Evolutionary conservation across 306 rosid genomes (phyloP).

Genomic region (Medicago ruthenica): DNA sequence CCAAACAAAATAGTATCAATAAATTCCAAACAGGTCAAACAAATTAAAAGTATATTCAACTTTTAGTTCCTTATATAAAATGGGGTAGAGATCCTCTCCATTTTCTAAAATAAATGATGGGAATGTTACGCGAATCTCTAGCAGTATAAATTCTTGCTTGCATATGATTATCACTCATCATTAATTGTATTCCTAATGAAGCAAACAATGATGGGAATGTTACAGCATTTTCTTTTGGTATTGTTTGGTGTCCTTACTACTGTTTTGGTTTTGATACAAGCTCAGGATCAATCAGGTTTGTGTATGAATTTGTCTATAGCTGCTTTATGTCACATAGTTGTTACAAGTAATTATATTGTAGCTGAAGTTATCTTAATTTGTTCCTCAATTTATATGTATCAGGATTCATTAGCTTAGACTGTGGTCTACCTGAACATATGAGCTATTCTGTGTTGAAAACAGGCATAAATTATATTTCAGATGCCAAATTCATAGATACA

Average conservation of each 20-base stretch:
- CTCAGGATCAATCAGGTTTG: conserved; percentile 8
- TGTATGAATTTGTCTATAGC: too few species aligned
- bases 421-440: conserved; percentile 50
- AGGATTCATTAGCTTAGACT: conserved; percentile 57
- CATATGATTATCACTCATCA: too few species aligned
- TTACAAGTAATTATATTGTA: too few species aligned
- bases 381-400: too few species aligned
- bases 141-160: not conserved
- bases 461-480: conserved; percentile 56
- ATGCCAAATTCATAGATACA: conserved; percentile 47
- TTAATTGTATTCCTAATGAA: not conserved
- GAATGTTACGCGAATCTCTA: not conserved
- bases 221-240: not conserved
- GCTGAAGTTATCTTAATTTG: too few species aligned
- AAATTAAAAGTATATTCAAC: too few species aligned
- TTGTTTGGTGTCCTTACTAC: not conserved
- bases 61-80: too few species aligned
- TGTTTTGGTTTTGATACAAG: not conserved
- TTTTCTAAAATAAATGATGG: too few species aligned
- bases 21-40: too few species aligned
- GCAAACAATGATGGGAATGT: not conserved
- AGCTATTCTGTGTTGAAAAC: conserved; percentile 46
- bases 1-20: too few species aligned
- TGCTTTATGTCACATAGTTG: too few species aligned
- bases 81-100: too few species aligned